Evolutionary conservation across 305 asterid species (phyloP).

Genomic region (Fraxinus platypoda): DNA sequence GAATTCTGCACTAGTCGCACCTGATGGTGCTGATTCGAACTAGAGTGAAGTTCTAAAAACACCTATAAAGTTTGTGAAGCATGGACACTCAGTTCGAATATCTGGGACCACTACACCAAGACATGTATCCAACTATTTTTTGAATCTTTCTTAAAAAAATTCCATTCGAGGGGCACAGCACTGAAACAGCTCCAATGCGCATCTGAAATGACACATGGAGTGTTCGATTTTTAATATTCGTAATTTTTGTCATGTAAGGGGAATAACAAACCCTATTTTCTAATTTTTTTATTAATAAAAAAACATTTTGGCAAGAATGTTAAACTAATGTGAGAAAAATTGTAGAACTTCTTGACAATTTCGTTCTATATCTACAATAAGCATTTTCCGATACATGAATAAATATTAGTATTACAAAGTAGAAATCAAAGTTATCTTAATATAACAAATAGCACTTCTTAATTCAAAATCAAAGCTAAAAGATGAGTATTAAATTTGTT

Average conservation of each 20-base stretch:
- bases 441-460: neutral
- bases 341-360: neutral
- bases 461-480: neutral
- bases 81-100: neutral
- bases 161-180: neutral
- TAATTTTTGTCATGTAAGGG: neutral
- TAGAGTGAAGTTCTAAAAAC: neutral
- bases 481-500: neutral
- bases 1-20: neutral
- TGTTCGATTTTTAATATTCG: neutral
- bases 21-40: neutral
- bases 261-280: neutral
- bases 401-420: neutral
- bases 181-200: neutral
- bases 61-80: neutral
- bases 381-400: neutral
- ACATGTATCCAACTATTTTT: neutral
- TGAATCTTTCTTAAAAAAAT: neutral
- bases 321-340: neutral
- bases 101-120: neutral
- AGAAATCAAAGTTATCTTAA: neutral
- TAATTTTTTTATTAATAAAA: neutral
- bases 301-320: neutral
- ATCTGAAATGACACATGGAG: neutral
- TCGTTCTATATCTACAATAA: neutral